These are phyloP conservation scores for Rhododendron vialii DNA, from an alignment of 148 eudicot genomes.

Conservation along the genomic window DNA sequence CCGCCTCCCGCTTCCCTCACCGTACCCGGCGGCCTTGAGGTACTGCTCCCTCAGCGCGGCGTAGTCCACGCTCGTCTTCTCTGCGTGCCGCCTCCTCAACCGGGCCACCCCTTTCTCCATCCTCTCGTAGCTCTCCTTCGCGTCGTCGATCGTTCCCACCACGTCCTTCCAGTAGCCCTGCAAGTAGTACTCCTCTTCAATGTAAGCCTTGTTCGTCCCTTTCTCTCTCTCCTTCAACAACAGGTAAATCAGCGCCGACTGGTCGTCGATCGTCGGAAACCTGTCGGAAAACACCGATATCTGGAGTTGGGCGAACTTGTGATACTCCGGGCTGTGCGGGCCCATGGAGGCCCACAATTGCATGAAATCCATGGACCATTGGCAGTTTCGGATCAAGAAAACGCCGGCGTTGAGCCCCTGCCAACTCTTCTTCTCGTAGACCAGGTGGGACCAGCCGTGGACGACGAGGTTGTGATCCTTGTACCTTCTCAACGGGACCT, in stretches of 20 bases:
- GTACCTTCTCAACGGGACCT: constrained; percentile 54
- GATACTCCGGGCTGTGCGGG: constrained; percentile 49
- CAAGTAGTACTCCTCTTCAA: constrained; percentile 58
- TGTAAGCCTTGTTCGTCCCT: constrained; percentile 50
- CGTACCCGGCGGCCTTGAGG: constrained; percentile 27
- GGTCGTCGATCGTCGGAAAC: constrained; percentile 73
- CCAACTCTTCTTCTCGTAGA: constrained; percentile 64
- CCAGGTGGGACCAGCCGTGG: constrained; percentile 56
- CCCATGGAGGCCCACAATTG: constrained; percentile 71
- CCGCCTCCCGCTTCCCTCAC: constrained; percentile 34
- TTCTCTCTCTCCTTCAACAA: constrained; percentile 44
- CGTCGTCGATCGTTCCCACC: constrained; percentile 35
- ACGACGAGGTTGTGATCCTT: constrained; percentile 52
- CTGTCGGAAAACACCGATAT: constrained; percentile 44
- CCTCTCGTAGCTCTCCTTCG: constrained; percentile 21
- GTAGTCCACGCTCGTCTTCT: constrained; percentile 50
- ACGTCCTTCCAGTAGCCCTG: constrained; percentile 82
- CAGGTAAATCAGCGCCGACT: constrained; percentile 62
- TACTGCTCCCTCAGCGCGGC: constrained; percentile 25
- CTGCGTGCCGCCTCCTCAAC: constrained; percentile 56
- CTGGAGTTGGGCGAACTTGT: constrained; percentile 53
- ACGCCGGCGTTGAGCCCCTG: constrained; percentile 81
- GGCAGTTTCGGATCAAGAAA: constrained; percentile 73
- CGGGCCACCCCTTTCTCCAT: constrained; percentile 28
- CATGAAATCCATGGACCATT: constrained; percentile 81